Percentiles rank a stretch among this genome's conserved stretches.
These are phyloP conservation scores for Candida jianshihensis DNA, from an alignment of 805 yeast species.

Conservation along the genomic window DNA sequence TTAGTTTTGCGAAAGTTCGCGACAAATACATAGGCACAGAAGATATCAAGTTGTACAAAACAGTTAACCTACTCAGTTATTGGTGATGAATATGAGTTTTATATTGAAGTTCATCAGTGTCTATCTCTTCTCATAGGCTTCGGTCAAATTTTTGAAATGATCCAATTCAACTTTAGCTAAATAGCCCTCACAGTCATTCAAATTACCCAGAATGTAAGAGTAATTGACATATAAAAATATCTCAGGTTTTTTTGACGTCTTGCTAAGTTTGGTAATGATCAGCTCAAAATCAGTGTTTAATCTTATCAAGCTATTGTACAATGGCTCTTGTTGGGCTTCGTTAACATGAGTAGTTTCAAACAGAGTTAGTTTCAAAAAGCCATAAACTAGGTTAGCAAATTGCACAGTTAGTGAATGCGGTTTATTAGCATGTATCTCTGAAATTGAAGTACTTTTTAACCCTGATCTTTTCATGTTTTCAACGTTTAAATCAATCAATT, in stretches of 20 bases:
- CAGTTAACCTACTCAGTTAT: too few relatives aligned
- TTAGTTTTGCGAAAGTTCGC: too few relatives aligned
- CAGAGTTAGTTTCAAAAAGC: slow-evolving; percentile 52
- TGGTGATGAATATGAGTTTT: too few relatives aligned
- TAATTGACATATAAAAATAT: slow-evolving; percentile 58
- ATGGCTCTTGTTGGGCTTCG: slow-evolving; percentile 50
- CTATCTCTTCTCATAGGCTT: slow-evolving; percentile 26
- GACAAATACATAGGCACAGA: too few relatives aligned
- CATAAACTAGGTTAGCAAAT: slow-evolving; percentile 65
- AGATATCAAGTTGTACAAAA: too few relatives aligned
- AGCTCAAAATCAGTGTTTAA: slow-evolving; percentile 77
- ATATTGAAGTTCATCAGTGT: too few relatives aligned
- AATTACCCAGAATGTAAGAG: slow-evolving; percentile 21
- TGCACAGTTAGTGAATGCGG: slow-evolving; percentile 73
- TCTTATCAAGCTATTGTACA: slow-evolving; percentile 60
- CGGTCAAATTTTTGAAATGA: slow-evolving; percentile 38
- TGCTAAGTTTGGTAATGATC: slow-evolving; percentile 60
- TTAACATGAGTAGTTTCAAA: slow-evolving; percentile 21
- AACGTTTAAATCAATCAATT: slow-evolving; percentile 70
- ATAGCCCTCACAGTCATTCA: slow-evolving; percentile 32
- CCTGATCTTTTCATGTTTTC: slow-evolving; percentile 49
- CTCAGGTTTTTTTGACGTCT: slow-evolving; percentile 51
- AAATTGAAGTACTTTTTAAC: slow-evolving; percentile 25
- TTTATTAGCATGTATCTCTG: slow-evolving; percentile 25
- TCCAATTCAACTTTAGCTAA: slow-evolving; percentile 35